phyloP scores from a whole-genome alignment of 148 eudicot species.

The Silene conica region DNA sequence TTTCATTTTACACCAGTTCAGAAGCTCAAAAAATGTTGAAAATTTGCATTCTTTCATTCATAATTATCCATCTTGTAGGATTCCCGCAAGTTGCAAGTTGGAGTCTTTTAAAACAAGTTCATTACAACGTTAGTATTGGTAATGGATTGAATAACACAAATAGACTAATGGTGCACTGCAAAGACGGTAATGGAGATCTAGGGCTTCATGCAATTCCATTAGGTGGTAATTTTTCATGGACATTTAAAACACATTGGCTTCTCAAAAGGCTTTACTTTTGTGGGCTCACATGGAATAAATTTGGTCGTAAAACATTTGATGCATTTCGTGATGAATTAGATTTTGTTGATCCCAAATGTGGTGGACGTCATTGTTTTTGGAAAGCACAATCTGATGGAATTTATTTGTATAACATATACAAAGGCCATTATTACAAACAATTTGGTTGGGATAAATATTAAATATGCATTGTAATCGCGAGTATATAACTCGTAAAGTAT shows the following conservation, averaged over 20 bases:
- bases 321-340: no score
- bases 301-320: no score
- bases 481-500: no score
- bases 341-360: no score
- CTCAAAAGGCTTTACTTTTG: conserved; percentile 11
- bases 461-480: no score
- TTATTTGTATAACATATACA: no score
- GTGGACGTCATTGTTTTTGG: no score
- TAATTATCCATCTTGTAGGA: background rate
- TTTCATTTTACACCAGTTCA: background rate
- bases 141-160: background rate
- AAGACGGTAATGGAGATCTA: conserved; percentile 13
- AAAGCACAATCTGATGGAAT: no score
- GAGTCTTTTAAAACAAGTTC: background rate
- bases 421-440: no score
- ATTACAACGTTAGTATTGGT: background rate
- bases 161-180: conserved; percentile 17
- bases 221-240: conserved; percentile 7
- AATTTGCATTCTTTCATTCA: background rate
- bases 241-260: background rate
- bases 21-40: background rate
- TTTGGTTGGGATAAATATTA: no score
- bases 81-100: background rate
- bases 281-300: conserved; percentile 19
- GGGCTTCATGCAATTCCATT: conserved; percentile 10